Conservation (phyloP, 2,329 filamentous ascomycete genomes). For the Coniochaeta hoffmannii region DNA sequence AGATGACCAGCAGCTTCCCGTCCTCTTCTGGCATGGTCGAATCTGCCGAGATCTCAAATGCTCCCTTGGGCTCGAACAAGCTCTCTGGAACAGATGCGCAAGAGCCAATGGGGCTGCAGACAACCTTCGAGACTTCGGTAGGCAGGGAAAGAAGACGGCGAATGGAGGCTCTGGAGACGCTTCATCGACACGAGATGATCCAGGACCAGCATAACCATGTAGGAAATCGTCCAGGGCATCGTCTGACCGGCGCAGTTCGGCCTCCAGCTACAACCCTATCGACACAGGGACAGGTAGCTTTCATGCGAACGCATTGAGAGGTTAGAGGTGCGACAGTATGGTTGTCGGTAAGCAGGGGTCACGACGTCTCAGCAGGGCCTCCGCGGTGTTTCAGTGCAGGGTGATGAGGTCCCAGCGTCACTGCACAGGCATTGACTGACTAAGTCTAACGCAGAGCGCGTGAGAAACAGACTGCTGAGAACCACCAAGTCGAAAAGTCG, state of each 20-base stretch:
- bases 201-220: conserved; percentile 11
- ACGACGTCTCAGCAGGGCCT: conserved; percentile 13
- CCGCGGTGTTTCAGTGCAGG: conserved; percentile 12
- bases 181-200: conserved; percentile 13
- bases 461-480: not conserved
- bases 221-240: conserved; percentile 8
- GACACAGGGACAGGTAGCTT: not conserved
- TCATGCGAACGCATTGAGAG: not conserved
- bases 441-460: not conserved
- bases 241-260: not conserved
- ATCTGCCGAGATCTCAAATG: conserved; percentile 3
- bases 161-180: conserved; percentile 6
- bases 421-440: not conserved
- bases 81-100: not conserved
- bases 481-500: not conserved
- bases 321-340: not conserved
- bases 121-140: conserved; percentile 7
- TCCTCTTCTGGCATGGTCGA: not conserved
- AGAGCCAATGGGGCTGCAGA: not conserved
- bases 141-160: conserved; percentile 4
- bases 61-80: not conserved
- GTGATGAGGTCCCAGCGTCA: not conserved
- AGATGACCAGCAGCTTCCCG: not conserved
- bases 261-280: not conserved
- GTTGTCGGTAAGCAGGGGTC: conserved; percentile 5